These are phyloP conservation scores for Parsonsia alboflavescens DNA, from an alignment of 257 asterid species.

Conservation along the genomic window DNA sequence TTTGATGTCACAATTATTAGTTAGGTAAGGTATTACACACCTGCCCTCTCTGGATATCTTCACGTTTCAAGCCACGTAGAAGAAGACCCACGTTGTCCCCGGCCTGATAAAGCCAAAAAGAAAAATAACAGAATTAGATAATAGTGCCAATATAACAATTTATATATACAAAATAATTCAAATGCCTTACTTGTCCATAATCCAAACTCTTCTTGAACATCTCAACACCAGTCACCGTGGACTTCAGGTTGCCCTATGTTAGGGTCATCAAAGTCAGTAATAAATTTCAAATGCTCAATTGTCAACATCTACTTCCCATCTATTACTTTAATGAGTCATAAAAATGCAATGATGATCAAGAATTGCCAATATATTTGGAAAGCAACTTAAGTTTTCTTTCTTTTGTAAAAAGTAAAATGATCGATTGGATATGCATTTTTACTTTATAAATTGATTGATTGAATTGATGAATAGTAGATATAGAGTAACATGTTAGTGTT, in stretches of 20 bases:
- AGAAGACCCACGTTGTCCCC: constrained; percentile 99
- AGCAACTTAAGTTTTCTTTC: too few species aligned
- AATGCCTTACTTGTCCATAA: constrained; percentile 65
- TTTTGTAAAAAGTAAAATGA: too few species aligned
- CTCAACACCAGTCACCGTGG: constrained; percentile 95
- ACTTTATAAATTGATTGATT: too few species aligned
- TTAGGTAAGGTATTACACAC: constrained; percentile 34
- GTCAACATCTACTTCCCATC: neutral
- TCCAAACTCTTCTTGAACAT: constrained; percentile 98
- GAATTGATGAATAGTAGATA: too few species aligned
- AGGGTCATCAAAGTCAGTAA: constrained; percentile 14
- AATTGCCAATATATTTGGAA: too few species aligned
- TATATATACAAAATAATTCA: neutral
- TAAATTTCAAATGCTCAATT: neutral
- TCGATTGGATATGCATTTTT: too few species aligned
- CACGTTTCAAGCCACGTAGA: constrained; percentile 93
- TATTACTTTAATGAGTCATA: neutral
- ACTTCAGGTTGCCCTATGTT: constrained; percentile 66
- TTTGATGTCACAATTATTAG: neutral
- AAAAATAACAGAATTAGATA: neutral
- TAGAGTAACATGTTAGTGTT: too few species aligned
- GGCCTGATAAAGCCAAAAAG: constrained; percentile 50
- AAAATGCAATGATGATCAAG: neutral
- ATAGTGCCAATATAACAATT: neutral
- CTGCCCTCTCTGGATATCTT: constrained; percentile 87